These are phyloP conservation scores for Cornus controversa DNA, from an alignment of 148 eudicot genomes.

Conservation along the genomic window DNA sequence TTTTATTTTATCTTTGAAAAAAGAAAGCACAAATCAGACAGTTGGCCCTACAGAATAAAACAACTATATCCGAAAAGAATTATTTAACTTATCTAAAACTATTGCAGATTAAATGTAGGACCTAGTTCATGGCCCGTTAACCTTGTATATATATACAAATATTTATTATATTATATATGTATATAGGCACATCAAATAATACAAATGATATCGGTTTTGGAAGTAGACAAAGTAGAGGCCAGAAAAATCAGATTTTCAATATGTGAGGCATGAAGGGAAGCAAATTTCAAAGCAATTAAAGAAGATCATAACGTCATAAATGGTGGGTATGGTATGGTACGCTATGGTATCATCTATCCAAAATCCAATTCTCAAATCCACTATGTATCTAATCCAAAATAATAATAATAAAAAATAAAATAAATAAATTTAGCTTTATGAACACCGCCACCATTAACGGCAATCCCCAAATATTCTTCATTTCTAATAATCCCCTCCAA, in stretches of 20 bases:
- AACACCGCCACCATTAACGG: constrained; percentile 5
- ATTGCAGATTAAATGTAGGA: too few relatives aligned
- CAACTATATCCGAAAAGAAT: too few relatives aligned
- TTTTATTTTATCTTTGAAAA: too few relatives aligned
- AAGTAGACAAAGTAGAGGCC: too few relatives aligned
- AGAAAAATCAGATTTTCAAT: not conserved
- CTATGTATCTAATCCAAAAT: not conserved
- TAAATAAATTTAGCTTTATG: not conserved
- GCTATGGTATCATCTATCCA: not conserved
- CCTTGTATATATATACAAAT: too few relatives aligned
- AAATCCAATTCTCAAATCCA: not conserved
- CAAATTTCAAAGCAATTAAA: constrained; percentile 8
- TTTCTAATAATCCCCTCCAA: not conserved
- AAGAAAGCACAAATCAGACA: too few relatives aligned
- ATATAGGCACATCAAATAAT: too few relatives aligned
- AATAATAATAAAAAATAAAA: not conserved
- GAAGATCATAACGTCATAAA: not conserved
- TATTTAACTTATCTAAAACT: too few relatives aligned
- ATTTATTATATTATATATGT: too few relatives aligned
- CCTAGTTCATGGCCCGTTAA: too few relatives aligned
- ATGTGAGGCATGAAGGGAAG: constrained; percentile 7
- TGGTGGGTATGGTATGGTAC: constrained; percentile 1
- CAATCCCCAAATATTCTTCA: not conserved
- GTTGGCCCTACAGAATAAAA: too few relatives aligned
- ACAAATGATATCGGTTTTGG: too few relatives aligned